Evolutionary conservation across 1,284 basidiomycete genomes (phyloP).

Genomic region (Trichosporon sp.): DNA sequence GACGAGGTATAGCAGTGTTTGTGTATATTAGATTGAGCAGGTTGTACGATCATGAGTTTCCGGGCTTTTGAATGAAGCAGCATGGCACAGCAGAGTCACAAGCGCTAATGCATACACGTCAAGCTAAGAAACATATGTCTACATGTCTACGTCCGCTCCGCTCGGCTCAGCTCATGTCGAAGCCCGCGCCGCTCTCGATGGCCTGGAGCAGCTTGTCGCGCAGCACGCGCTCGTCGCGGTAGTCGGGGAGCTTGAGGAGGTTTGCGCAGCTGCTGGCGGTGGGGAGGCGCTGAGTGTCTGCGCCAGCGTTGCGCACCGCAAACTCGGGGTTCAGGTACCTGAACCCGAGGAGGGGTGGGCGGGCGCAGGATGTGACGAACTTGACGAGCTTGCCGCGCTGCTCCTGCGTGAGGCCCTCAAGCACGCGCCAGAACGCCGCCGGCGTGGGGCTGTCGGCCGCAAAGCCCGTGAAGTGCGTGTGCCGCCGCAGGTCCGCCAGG

Average conservation of each 20-base stretch:
- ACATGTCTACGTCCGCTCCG: neutral
- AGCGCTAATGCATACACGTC: neutral
- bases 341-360: slow-evolving; percentile 83
- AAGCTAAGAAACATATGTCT: neutral
- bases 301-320: slow-evolving; percentile 71
- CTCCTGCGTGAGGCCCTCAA: slow-evolving; percentile 55
- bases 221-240: slow-evolving; percentile 58
- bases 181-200: slow-evolving; percentile 77
- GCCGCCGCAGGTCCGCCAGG: slow-evolving; percentile 66
- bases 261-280: slow-evolving; percentile 67
- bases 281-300: slow-evolving; percentile 69
- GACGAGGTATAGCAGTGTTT: neutral
- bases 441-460: slow-evolving; percentile 65
- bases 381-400: slow-evolving; percentile 68
- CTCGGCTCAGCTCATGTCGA: slow-evolving; percentile 68
- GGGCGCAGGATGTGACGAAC: slow-evolving; percentile 85
- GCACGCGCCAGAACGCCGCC: slow-evolving; percentile 65
- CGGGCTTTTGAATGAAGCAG: neutral
- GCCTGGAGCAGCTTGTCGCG: slow-evolving; percentile 78
- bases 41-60: neutral
- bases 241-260: slow-evolving; percentile 55
- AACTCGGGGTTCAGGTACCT: slow-evolving; percentile 80
- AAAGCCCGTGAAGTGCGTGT: slow-evolving; percentile 74
- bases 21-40: neutral
- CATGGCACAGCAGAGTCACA: neutral